Evolutionary conservation across 2,329 filamentous ascomycete species (phyloP), one percentile per base, ranked within the genome.

Genomic region (Pseudocercospora macadamiae): DNA sequence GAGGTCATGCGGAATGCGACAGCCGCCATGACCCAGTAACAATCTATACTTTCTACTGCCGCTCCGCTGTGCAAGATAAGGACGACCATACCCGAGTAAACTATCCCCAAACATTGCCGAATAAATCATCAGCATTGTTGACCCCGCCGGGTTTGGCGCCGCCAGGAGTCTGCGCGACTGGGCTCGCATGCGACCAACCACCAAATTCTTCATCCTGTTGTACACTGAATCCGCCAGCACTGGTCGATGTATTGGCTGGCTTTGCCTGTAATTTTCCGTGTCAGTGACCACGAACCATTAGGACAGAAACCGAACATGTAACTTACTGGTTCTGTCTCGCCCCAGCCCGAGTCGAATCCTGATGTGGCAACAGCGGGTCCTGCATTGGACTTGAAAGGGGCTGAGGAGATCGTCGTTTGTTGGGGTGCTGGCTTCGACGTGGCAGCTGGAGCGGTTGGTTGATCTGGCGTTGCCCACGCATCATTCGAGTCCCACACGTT

Each of bases 151-250:
- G 77, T 30, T 87, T 79, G 49, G 82, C 76, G 12, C 75, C 69
- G 25, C 76, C 71, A 21, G 74, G 74, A 49, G 73, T 74, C 42
- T 72, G 73, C 18, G 78, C 70, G 28, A 76, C 72, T 58, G 80
- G 77, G 34, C 77, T 80, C 44, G 86, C 86, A 71, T 91, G 96
- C 48, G 90, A 87, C 93, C 93, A 97, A 10, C 93, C 93, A 18
- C 93, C 93, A 78, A 97, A 97, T 71, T 97, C 93, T 75, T 97
- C 93, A 68, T 97, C 93, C 0, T 90, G 89, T 32, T 89, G 83
- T 2, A 96, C 89, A 69, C 89, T 64, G 54, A 69, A 69, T 1
- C 69, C 69, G 23, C 66, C 51, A 4, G 62, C 64, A 21, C 62
- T 66, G 1, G 61, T 60, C 2, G 63, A 56, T 2, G 65, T 63